Percentiles rank a stretch among this genome's conserved stretches.
phyloP scores from a whole-genome alignment of 768 basidiomycete species.

The Xerocomus spinulosus region DNA sequence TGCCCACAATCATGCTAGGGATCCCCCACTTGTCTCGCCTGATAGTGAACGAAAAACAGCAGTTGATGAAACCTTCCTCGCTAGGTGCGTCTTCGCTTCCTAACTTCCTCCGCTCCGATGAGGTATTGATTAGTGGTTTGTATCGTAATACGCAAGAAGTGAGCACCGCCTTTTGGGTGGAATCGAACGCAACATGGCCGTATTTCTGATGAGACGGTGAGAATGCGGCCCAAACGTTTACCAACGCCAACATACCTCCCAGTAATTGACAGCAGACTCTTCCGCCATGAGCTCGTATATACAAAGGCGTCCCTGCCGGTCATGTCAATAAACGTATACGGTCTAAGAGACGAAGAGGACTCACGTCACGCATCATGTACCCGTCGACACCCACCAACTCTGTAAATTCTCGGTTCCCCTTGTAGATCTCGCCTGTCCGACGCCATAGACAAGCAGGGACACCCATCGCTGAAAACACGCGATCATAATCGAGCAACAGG shows the following conservation, averaged over 20 bases:
- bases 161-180: slow-evolving; percentile 87
- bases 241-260: slow-evolving; percentile 62
- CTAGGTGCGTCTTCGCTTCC: slow-evolving; percentile 29
- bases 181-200: slow-evolving; percentile 88
- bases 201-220: slow-evolving; percentile 72
- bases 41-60: slow-evolving; percentile 90
- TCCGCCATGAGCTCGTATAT: slow-evolving; percentile 99
- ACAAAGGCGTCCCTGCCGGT: slow-evolving; percentile 72
- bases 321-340: background rate
- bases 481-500: slow-evolving; percentile 90
- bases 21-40: slow-evolving; percentile 81
- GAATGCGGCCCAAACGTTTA: background rate
- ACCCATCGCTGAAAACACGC: slow-evolving; percentile 92
- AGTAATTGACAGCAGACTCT: slow-evolving; percentile 93
- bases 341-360: slow-evolving; percentile 20
- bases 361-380: slow-evolving; percentile 80
- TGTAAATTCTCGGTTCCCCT: slow-evolving; percentile 94
- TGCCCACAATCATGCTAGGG: slow-evolving; percentile 87
- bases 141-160: slow-evolving; percentile 86
- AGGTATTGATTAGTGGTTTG: slow-evolving; percentile 57
- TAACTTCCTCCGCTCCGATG: slow-evolving; percentile 29
- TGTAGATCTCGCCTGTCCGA: slow-evolving; percentile 97
- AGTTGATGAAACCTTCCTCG: slow-evolving; percentile 78
- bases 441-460: slow-evolving; percentile 97
- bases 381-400: slow-evolving; percentile 86